Conservation (phyloP, 768 basidiomycete genomes). For the Sporobolomyces roseus region DNA sequence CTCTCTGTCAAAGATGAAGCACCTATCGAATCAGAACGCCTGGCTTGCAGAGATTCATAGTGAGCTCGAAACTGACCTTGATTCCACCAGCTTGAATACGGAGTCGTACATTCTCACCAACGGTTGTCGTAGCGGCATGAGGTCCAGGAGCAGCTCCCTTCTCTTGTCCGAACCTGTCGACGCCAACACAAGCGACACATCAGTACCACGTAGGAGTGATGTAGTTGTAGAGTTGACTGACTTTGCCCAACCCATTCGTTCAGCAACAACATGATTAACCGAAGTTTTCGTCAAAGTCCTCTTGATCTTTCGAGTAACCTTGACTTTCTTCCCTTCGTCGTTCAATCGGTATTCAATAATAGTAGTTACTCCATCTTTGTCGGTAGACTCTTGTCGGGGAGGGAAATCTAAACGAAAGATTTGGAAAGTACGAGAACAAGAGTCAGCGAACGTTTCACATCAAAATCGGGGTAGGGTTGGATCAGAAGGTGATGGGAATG, state of each 20-base stretch:
- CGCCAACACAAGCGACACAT: not conserved
- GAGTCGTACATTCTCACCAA: constrained; percentile 68
- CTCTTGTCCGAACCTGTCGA: constrained; percentile 75
- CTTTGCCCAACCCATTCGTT: constrained; percentile 81
- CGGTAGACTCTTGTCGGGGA: constrained; percentile 62
- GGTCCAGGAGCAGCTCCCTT: constrained; percentile 81
- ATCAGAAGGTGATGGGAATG: not conserved
- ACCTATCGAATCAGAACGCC: no score
- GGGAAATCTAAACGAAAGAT: constrained; percentile 38
- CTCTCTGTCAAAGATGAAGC: no score
- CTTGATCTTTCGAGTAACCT: constrained; percentile 83
- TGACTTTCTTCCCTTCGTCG: constrained; percentile 91
- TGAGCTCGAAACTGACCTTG: no score
- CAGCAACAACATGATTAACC: constrained; percentile 91
- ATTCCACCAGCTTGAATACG: constrained; percentile 58
- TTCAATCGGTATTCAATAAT: constrained; percentile 76
- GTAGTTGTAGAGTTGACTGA: no score
- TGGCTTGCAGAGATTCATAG: no score
- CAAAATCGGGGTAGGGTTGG: not conserved
- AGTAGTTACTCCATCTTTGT: constrained; percentile 81
- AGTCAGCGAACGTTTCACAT: not conserved
- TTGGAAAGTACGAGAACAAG: not conserved
- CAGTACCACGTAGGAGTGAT: not conserved
- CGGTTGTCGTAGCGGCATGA: constrained; percentile 80
- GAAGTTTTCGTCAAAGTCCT: constrained; percentile 81